Evolutionary conservation across 345 rosid genomes (phyloP), one percentile per base, ranked within the genome.

Genomic region (Fremontodendron californicum): DNA sequence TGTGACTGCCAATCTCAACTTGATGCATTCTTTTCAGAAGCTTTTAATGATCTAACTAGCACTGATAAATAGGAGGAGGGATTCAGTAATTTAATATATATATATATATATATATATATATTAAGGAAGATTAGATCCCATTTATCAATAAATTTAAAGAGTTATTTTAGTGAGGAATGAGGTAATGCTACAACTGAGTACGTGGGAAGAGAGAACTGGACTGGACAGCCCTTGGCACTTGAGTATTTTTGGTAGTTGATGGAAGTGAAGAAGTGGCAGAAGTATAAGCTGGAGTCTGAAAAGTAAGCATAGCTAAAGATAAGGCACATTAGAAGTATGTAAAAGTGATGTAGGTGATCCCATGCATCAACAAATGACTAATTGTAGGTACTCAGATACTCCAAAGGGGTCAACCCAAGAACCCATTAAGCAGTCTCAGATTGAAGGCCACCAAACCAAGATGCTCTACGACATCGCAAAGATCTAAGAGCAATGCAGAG

Each of bases 11-110:
- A 9, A 71, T 52, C 49, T 71, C 3, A 2, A 51, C 29, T 31
- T 11, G 11, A 19, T 43, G 35, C 39, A 39, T 40, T 74, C 65
- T 73, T 73, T 73, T 37, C 35, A 13, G 33, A 58, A 12, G n/a
- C 3, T 39, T 40, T 42, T 74, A 60, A 12, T 74, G 27, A 40
- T 74, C 77, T 58, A 60, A 61, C n/a, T 16, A 74, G 55, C 64
- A 37, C 48, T 23, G 2, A 19, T 29, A 61, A 29, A 15, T 61
- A 61, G 9, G 25, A n/a, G n/a, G n/a, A 58, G 23, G 67, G 35
- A 15, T 74, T 40, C 2, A 25, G 67, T 3, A 58, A 40, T 25
- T 60, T 58, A 39, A 7, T 74, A 51, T 19, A 31, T 29, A 12
- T 18, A 33, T 33, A 33, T 33, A 33, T 33, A 58, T 13, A 60